These are phyloP conservation scores for Paramecium bursaria DNA, from an alignment of 73 alveolate genomes.

Conservation along the genomic window DNA sequence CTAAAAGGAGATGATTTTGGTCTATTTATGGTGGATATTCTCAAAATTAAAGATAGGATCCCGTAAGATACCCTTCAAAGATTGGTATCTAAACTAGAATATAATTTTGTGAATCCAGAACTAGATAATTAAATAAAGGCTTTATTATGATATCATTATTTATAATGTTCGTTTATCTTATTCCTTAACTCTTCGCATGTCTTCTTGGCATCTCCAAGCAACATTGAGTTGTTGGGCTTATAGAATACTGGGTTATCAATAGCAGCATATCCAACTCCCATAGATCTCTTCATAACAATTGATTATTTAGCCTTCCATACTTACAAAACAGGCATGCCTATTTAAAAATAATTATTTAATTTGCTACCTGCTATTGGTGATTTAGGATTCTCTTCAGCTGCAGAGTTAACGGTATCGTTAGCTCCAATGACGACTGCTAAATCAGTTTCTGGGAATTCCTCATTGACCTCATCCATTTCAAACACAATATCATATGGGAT, in stretches of 20 bases:
- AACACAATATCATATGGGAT: conserved; percentile 84
- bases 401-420: conserved; percentile 84
- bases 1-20: conserved; percentile 34
- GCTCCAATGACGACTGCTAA: conserved; percentile 84
- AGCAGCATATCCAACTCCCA: conserved; percentile 86
- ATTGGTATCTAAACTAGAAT: conserved; percentile 30
- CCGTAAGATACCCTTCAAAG: not conserved
- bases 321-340: conserved; percentile 87
- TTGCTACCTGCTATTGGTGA: conserved; percentile 78
- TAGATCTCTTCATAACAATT: conserved; percentile 78
- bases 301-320: conserved; percentile 83
- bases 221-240: conserved; percentile 77
- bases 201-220: conserved; percentile 78
- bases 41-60: conserved; percentile 34
- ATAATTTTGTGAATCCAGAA: conserved; percentile 29
- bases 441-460: conserved; percentile 82
- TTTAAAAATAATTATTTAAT: not conserved
- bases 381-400: conserved; percentile 80
- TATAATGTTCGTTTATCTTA: conserved; percentile 44
- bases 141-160: too few species aligned
- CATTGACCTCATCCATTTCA: conserved; percentile 89
- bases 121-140: too few species aligned
- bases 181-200: conserved; percentile 69
- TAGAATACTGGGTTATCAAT: conserved; percentile 84
- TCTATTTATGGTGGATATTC: not conserved